These are phyloP conservation scores for Nicotiana attenuata DNA, from an alignment of 257 asterid genomes.

Conservation along the genomic window DNA sequence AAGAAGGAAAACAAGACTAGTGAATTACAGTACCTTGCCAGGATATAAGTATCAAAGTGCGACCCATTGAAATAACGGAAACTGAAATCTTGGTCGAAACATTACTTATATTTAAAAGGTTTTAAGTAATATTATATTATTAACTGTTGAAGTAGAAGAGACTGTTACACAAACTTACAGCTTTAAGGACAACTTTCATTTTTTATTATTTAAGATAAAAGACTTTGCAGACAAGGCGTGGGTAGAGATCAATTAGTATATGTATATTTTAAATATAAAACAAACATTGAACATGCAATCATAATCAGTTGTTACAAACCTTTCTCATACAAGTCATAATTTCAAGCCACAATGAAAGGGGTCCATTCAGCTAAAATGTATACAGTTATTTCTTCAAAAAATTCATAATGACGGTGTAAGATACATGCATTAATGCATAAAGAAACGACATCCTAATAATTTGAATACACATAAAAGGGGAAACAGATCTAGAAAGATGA, in stretches of 20 bases:
- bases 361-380: neutral
- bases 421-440: neutral
- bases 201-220: too few species aligned
- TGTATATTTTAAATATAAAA: neutral
- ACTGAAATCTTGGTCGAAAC: too few species aligned
- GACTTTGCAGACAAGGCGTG: constrained; percentile 1
- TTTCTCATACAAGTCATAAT: neutral
- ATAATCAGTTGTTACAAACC: neutral
- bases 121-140: too few species aligned
- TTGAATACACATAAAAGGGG: neutral
- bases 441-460: neutral
- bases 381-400: too few species aligned
- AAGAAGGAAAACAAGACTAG: too few species aligned
- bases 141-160: too few species aligned
- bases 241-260: neutral
- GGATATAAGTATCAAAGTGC: too few species aligned
- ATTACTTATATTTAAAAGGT: too few species aligned
- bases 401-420: neutral
- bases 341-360: neutral
- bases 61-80: too few species aligned
- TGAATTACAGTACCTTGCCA: too few species aligned
- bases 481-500: neutral
- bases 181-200: too few species aligned
- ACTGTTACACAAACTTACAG: too few species aligned
- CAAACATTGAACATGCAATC: neutral